Base-by-base conservation (phyloP, 2,329 filamentous ascomycete species). In the Cladosporium sp. region DNA sequence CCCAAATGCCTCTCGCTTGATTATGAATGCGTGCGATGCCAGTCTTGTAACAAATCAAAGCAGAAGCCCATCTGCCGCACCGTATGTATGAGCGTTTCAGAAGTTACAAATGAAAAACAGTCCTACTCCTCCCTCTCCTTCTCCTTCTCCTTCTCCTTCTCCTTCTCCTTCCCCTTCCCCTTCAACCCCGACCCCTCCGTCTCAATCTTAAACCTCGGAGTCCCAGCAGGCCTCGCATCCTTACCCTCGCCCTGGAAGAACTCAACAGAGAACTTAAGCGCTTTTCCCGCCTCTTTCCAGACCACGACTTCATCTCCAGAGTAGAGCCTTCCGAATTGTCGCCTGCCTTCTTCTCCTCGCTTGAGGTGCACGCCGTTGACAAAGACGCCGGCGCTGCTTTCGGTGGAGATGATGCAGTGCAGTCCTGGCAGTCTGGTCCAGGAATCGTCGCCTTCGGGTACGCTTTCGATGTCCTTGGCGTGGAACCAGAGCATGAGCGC, bases 401-500 rank as follows among this genome's bases (percentile, higher is more conserved):
- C 92, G 3, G 92, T 96, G 1, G 90, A 89, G 59, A 97, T 88
- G 67, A 93, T 90, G 4, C 86, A 84, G 71, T 89, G 89, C 1
- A 89, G 81, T 14, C 86, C 84, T 1, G 78, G 77, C 1, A 86
- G 71, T 18, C 77, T 78, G 11, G 80, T 82, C 80, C 83, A 88
- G 65, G 84, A 82, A 73, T 85, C 86, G 60, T 84, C 78, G 59
- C 76, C 70, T 53, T 75, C 11, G 77, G 84, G 39, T 81, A 81
- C 60, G 82, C 82, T 65, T 16, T 91, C 89, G 65, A 89, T 89
- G 13, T 86, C 86, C 0, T 49, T 88, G 84, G 86, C 88, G 84
- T 90, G 92, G 32, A 95, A 86, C 36, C 92, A 82, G 43, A 97
- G 81, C 72, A 91, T 89, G 70, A 97, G 87, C 0, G 91, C 92